Evolutionary conservation across 306 rosid genomes (phyloP).

Genomic region (Acacia confusa): DNA sequence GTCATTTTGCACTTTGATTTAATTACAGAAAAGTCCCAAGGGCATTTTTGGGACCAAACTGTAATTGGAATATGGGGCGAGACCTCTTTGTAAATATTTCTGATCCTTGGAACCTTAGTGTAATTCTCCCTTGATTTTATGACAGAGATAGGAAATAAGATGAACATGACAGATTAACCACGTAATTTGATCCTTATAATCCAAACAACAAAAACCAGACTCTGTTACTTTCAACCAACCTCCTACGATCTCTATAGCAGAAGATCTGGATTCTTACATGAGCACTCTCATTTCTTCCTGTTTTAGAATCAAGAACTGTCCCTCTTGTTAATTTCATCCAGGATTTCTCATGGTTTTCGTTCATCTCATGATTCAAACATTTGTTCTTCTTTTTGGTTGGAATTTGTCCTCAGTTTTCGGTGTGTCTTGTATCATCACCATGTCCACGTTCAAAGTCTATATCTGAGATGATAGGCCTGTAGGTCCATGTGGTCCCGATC

Average conservation of each 20-base stretch:
- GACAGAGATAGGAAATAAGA: too few relatives aligned
- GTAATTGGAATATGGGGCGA: too few relatives aligned
- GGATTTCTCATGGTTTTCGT: too few relatives aligned
- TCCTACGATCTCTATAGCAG: background rate
- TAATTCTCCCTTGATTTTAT: too few relatives aligned
- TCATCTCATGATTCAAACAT: too few relatives aligned
- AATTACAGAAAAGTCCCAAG: too few relatives aligned
- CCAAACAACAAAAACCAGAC: background rate
- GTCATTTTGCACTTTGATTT: too few relatives aligned
- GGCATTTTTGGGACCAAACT: too few relatives aligned
- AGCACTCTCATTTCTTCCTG: background rate
- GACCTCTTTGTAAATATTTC: too few relatives aligned
- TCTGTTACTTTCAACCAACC: background rate
- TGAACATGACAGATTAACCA: background rate
- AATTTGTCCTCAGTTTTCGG: background rate
- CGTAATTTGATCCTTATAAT: background rate
- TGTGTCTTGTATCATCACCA: background rate
- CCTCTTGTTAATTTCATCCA: too few relatives aligned
- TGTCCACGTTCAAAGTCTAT: background rate
- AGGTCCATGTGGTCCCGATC: background rate
- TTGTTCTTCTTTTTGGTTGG: too few relatives aligned
- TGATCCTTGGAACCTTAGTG: too few relatives aligned
- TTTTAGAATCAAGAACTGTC: background rate
- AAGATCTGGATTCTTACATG: background rate
- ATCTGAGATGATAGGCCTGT: background rate